Base-by-base conservation (phyloP, 345 rosid species). In the Eutrema yunnanense region DNA sequence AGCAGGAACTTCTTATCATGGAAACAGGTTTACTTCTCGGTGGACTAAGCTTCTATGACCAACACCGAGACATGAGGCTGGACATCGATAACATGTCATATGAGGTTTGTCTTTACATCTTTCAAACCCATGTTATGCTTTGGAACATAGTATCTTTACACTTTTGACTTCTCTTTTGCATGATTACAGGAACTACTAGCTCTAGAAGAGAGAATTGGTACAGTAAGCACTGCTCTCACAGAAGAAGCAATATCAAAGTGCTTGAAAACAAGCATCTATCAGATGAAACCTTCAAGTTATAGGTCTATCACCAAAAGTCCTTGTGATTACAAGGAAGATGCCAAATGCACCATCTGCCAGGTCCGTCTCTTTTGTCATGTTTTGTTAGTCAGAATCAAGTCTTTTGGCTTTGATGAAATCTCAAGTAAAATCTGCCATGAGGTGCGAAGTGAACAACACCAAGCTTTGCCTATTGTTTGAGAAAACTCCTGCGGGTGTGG, bases 51-150 rank as follows among this genome's bases (percentile, higher is more conserved):
- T 81, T 92, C 62, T 75, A 86, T 74, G 99, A 95, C 74, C 99
- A 82, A 77, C 97, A 95, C 73, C 86, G 97, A 73, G 98, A 87
- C 41, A 84, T 95, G 99, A 90, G 99, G 80, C 85, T 92, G 54
- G 97, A 95, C 82, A 92, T 95, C 33, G 99, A 95, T 77, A 80
- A 87, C 80, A 92, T 92, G 99, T 90, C 99, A 34, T 95, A 95
- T 63, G 98, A 96, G 98, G 99, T 92, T 49, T 71, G 86, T 79
- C 57, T 38, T 73, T 13, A 13, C 53, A 43, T 57, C 27, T 51
- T 30, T 54, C 40, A 67, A 44, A 48, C 41, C 37, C 4, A 4
- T 5, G 3, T 43, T 27, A 32, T 11, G 11, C 48, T 42, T 56
- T 46, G 38, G 12, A 51, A 52, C 9, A 10, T 62, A 54, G 53